Conservation (phyloP, 2,329 filamentous ascomycete genomes). For the Stachybotrys echinatus region DNA sequence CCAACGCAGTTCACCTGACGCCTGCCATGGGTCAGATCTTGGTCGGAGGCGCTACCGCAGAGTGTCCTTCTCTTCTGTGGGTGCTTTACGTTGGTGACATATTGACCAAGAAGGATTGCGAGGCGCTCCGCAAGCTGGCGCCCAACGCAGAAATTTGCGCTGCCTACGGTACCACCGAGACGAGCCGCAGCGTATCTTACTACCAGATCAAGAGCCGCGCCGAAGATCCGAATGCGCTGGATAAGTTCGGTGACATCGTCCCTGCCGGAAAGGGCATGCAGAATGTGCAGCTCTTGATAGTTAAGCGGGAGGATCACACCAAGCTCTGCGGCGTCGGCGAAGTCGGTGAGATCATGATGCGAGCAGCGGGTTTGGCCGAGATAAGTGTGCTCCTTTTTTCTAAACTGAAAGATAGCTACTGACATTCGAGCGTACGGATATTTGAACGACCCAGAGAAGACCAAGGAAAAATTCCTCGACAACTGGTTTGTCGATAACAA, state of each 20-base stretch:
- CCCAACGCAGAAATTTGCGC: conserved; percentile 66
- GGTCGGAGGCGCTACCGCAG: conserved; percentile 72
- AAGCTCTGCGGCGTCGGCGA: conserved; percentile 75
- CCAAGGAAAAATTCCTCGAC: conserved; percentile 68
- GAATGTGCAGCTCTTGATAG: conserved; percentile 82
- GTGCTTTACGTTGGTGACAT: conserved; percentile 93
- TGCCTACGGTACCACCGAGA: conserved; percentile 71
- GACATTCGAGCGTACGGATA: conserved; percentile 48
- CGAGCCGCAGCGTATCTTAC: conserved; percentile 74
- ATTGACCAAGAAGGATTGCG: conserved; percentile 78
- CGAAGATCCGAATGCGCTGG: conserved; percentile 49
- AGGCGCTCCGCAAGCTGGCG: conserved; percentile 68
- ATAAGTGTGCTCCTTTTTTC: conserved; percentile 10
- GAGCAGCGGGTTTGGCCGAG: conserved; percentile 79
- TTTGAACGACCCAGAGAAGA: conserved; percentile 54
- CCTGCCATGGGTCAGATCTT: conserved; percentile 96
- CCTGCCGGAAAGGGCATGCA: conserved; percentile 83
- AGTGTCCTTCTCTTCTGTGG: conserved; percentile 70
- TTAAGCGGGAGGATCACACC: conserved; percentile 61
- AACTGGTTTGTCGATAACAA: conserved; percentile 83
- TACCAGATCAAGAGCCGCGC: conserved; percentile 67
- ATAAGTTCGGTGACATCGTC: conserved; percentile 59
- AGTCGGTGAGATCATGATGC: conserved; percentile 76
- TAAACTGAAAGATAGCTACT: conserved; percentile 2
- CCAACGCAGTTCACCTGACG: conserved; percentile 83